Evolutionary conservation across 371 early-diverging fungal species (phyloP).

Genomic region (Chytridium lagenaria): DNA sequence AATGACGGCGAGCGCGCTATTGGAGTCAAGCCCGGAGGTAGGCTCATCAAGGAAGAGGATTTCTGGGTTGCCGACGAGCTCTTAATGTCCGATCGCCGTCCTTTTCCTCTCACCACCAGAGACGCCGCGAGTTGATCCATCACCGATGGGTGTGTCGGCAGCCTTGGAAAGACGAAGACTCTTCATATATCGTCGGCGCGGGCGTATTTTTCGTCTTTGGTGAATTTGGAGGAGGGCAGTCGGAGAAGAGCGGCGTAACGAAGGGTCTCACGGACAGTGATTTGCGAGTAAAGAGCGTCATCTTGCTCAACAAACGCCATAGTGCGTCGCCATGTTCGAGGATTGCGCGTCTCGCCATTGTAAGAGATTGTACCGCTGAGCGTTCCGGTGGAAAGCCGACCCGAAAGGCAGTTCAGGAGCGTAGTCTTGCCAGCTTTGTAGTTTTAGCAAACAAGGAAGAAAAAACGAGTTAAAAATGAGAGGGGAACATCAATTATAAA

Average conservation of each 20-base stretch:
- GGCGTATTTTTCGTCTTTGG: too few species aligned
- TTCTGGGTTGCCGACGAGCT: too few species aligned
- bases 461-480: too few species aligned
- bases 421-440: slow-evolving; percentile 37
- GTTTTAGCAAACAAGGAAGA: too few species aligned
- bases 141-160: slow-evolving; percentile 14
- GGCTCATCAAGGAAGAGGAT: too few species aligned
- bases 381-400: slow-evolving; percentile 66
- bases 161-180: slow-evolving; percentile 1
- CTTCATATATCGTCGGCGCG: not conserved
- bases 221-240: too few species aligned
- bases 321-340: slow-evolving; percentile 29
- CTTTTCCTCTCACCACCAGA: slow-evolving; percentile 81
- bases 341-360: slow-evolving; percentile 26
- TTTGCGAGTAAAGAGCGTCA: too few species aligned
- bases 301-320: slow-evolving; percentile 64
- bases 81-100: slow-evolving; percentile 31
- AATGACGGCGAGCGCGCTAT: too few species aligned
- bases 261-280: too few species aligned
- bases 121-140: slow-evolving; percentile 69
- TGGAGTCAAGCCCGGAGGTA: too few species aligned
- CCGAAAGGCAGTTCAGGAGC: slow-evolving; percentile 31
- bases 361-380: slow-evolving; percentile 58
- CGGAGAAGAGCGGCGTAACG: too few species aligned
- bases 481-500: too few species aligned